Evolutionary conservation across 202 grass and related monocot genomes (phyloP), one percentile per base, ranked within the genome.

Genomic region (Hordeum pubiflorum): DNA sequence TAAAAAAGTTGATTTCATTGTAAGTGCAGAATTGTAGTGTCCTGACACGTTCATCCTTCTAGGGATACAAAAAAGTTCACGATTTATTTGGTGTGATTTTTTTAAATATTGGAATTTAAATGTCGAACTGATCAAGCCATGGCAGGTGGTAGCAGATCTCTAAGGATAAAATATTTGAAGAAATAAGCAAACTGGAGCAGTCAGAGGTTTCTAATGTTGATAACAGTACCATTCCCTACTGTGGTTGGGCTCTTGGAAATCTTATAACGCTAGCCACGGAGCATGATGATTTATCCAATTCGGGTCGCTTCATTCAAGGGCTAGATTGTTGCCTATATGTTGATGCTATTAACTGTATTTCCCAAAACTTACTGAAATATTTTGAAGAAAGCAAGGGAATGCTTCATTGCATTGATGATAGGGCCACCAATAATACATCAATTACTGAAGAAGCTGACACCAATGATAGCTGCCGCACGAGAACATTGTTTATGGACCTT

Each of bases 171-270:
- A 83, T 98, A 52, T 94, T 94, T 89, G 88, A 98, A 84, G 90
- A 93, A 80, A 93, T 94, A 61, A 65, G 66, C 64, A 93, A 85
- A 72, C 73, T 97, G 58, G 84, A 94, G 18, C 69, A 85, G 44
- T 87, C 83, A 77, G 91, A 89, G 79, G 81, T 81, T 76, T 89
- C 72, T 74, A 23, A 34, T 84, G 72, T 55, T 64, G 74, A 37
- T 37, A 27, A 58, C n/a, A 81, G 70, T 66, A 63, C 33, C 77
- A 84, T 94, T 82, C 95, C 95, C 81, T 84, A 57, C 69, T 90
- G 76, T 76, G 95, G 90, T 57, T 98, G 95, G 95, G 86, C 92
- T 62, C 92, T 98, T 91, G 92, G 86, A 87, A 98, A 94, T 81
- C 76, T 94, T 69, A 80, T 94, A 73, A 89, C 76, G 63, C 92